phyloP scores from a whole-genome alignment of 768 basidiomycete genomes.

The Boletus insuetus region DNA sequence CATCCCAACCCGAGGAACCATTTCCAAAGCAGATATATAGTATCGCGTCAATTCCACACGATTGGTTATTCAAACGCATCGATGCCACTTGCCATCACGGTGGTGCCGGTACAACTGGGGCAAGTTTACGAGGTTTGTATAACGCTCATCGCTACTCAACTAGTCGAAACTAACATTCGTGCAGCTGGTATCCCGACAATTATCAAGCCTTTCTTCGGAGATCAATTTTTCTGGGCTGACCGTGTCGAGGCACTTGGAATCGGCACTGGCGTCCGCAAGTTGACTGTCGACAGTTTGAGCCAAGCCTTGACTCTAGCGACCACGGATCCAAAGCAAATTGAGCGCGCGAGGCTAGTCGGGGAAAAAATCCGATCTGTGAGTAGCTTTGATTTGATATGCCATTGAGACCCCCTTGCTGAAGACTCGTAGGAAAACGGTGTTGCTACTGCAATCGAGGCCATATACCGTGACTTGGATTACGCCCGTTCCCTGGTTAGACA shows the following conservation, averaged over 20 bases:
- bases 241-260: conserved; percentile 96
- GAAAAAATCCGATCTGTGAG: conserved; percentile 82
- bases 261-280: conserved; percentile 82
- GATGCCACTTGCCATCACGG: conserved; percentile 99
- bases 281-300: conserved; percentile 74
- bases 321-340: conserved; percentile 84
- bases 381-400: not conserved
- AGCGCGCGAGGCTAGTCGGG: conserved; percentile 78
- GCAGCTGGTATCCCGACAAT: conserved; percentile 91
- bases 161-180: conserved; percentile 1
- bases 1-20: conserved; percentile 62
- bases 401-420: not conserved
- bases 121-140: conserved; percentile 78
- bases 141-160: not conserved
- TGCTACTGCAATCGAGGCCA: conserved; percentile 86
- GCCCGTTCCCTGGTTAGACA: conserved; percentile 84
- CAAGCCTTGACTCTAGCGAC: conserved; percentile 82
- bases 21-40: conserved; percentile 79
- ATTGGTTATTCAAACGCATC: conserved; percentile 93
- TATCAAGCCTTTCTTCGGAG: conserved; percentile 96
- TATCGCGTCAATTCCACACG: conserved; percentile 86
- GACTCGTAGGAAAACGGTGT: conserved; percentile 88
- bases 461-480: conserved; percentile 96
- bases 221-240: conserved; percentile 98
- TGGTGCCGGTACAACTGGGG: conserved; percentile 94